Evolutionary conservation across 768 basidiomycete genomes (phyloP).

Genomic region (Boletus sp.): DNA sequence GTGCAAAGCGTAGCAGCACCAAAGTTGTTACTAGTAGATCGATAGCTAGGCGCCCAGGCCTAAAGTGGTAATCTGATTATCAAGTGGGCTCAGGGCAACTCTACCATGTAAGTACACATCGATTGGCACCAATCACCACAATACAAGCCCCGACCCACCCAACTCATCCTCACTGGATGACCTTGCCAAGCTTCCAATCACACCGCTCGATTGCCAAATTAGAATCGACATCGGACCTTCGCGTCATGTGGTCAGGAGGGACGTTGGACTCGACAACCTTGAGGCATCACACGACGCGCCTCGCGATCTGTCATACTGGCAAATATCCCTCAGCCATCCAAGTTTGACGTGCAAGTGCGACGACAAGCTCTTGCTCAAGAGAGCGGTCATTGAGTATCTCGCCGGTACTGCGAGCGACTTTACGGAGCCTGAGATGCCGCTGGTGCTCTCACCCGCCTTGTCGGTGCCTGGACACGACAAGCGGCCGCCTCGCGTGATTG

Average conservation of each 20-base stretch:
- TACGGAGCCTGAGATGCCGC: conserved; percentile 73
- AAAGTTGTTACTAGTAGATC: too few species aligned
- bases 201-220: not conserved
- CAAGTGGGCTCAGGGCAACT: too few species aligned
- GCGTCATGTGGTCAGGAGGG: not conserved
- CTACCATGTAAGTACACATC: too few species aligned
- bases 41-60: too few species aligned
- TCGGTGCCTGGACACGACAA: conserved; percentile 59
- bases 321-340: conserved; percentile 20
- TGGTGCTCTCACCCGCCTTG: conserved; percentile 68
- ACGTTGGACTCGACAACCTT: not conserved
- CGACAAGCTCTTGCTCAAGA: conserved; percentile 57
- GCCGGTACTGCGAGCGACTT: conserved; percentile 71
- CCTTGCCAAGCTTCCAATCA: too few species aligned
- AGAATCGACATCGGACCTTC: not conserved
- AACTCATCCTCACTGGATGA: not conserved
- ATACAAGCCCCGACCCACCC: not conserved
- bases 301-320: not conserved
- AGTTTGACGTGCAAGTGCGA: conserved; percentile 58
- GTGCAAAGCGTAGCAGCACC: conserved; percentile 87
- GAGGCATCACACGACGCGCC: not conserved
- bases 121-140: not conserved
- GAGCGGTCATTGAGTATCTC: conserved; percentile 65
- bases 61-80: too few species aligned
- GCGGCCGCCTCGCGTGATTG: conserved; percentile 52